A percentile compares a stretch with the other conserved stretches of the same genome.
Evolutionary conservation across 202 grass and related monocot species (phyloP).

Genomic region (Sporobolus alterniflorus): DNA sequence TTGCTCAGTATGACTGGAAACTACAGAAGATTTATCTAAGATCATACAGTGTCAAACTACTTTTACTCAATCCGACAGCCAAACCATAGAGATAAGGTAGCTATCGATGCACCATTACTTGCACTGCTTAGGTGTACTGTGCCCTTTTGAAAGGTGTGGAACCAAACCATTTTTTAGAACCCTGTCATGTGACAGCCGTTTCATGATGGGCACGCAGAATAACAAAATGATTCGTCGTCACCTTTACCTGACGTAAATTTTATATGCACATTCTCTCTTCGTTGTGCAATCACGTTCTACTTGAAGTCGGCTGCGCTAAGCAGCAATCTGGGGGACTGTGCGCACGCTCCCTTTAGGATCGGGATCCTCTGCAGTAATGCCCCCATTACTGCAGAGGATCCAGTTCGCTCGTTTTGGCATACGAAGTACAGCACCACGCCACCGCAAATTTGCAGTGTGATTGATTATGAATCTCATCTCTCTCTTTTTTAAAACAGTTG

Average conservation of each 20-base stretch:
- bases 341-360: too few relatives aligned
- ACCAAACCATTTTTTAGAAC: constrained; percentile 30
- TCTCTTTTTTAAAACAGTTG: constrained; percentile 4
- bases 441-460: constrained; percentile 12
- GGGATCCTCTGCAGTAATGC: too few relatives aligned
- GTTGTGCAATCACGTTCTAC: constrained; percentile 58
- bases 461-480: not conserved
- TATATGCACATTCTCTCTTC: constrained; percentile 31
- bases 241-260: constrained; percentile 37
- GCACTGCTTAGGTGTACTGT: not conserved
- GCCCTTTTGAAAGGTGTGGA: constrained; percentile 11
- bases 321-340: constrained; percentile 37
- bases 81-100: not conserved
- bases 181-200: constrained; percentile 42
- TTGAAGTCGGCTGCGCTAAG: constrained; percentile 36
- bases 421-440: constrained; percentile 24
- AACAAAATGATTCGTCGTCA: constrained; percentile 45
- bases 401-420: constrained; percentile 27
- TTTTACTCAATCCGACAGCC: not conserved
- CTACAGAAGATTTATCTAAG: not conserved
- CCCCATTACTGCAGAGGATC: too few relatives aligned
- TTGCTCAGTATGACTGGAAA: not conserved
- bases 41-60: not conserved
- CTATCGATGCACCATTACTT: not conserved
- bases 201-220: constrained; percentile 35